These are phyloP conservation scores for Trypanosoma scelopori DNA, from an alignment of 208 protist genomes.

Conservation along the genomic window DNA sequence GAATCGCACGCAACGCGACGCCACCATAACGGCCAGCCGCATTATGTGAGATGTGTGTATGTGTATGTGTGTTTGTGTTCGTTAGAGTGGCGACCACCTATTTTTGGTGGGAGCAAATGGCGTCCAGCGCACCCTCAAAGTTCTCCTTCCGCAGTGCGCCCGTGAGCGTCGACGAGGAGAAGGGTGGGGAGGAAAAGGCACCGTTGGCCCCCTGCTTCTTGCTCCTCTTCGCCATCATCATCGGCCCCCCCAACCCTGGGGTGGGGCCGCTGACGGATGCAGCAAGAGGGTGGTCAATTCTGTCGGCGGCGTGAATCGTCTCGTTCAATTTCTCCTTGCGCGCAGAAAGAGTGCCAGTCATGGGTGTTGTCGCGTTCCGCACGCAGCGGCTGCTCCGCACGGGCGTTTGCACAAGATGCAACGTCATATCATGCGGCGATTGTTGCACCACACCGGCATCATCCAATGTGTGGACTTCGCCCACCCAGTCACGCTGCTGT, in stretches of 20 bases:
- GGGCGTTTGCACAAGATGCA: constrained; percentile 9
- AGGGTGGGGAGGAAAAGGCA: neutral
- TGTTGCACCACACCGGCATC: neutral
- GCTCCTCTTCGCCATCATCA: too few species aligned
- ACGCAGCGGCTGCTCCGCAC: neutral
- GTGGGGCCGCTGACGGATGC: neutral
- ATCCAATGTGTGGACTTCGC: neutral
- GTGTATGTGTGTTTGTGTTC: too few species aligned
- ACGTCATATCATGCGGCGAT: neutral
- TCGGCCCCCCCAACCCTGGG: neutral
- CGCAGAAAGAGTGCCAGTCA: neutral
- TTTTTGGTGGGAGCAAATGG: neutral
- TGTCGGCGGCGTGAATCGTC: neutral
- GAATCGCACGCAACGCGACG: too few species aligned
- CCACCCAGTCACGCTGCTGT: neutral
- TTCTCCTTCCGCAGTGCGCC: constrained; percentile 6
- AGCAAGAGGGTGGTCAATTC: neutral
- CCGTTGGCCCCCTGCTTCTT: neutral
- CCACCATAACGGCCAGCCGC: too few species aligned
- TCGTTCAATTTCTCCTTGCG: neutral
- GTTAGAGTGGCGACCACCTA: too few species aligned
- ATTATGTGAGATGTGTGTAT: too few species aligned
- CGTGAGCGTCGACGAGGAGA: neutral
- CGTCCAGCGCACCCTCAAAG: constrained; percentile 5
- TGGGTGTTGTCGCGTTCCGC: neutral